Base-by-base conservation (phyloP, 352 stramenopile genomes). In the Phytophthora pini region DNA sequence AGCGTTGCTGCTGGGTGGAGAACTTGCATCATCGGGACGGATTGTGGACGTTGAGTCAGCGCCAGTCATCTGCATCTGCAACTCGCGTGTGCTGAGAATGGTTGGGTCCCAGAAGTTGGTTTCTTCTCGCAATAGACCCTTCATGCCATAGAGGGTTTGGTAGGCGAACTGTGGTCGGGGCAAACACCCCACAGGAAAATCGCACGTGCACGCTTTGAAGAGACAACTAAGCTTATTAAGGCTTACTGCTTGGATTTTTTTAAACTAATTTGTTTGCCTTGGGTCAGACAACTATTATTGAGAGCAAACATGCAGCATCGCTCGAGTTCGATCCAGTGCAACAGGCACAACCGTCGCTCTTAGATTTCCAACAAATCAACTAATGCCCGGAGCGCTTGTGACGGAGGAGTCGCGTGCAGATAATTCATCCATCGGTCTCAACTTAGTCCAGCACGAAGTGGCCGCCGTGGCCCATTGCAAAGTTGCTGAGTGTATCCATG, bases 391-490 rank as follows among this genome's bases (percentile, higher is more conserved):
- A 45, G 43, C 17, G 27, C 29, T 48, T 29, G 12, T 15, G 20
- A 22, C 9, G 9, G 5, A 8, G 15, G 26, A 17, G 5, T 39
- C 11, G 43, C 41, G 29, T 17, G 44, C 8, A 54, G 44, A 63
- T 63, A 56, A 59, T 13, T 46, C 48, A 65, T 51, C 75, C 47
- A 6, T 39, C 15, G 7, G n/a, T 20, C 29, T 12, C 27, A 39
- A 4, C 32, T 22, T 77, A 94, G 70, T 94, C 86, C 17, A 94
- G 68, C 44, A 94, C 84, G 29, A 94, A 94, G 61, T 94, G 84
- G 24, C 86, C 86, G n/a, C 84, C 86, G 49, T 77, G 82, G 36
- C 86, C 86, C 32, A 94, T 74, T 22, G 86, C 85, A 48, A 94
- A 94, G 47, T 56, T 88, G 59, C 80, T 90, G 29, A 94, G 74